Percentiles rank a stretch among this genome's conserved stretches.
Evolutionary conservation across 2,329 filamentous ascomycete genomes (phyloP).

Genomic region (Epichloe scottii): DNA sequence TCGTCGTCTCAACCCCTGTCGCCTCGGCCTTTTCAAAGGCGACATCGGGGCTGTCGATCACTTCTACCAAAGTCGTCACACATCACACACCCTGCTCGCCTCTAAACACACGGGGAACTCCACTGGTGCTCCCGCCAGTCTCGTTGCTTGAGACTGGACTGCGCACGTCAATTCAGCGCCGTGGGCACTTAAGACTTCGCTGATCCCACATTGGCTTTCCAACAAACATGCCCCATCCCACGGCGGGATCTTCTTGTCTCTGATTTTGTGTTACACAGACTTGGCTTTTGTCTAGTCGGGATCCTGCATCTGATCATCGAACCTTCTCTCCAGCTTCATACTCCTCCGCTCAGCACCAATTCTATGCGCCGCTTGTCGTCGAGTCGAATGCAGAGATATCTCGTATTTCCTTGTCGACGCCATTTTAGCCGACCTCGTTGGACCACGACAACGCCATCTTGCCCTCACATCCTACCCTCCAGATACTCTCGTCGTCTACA

Average conservation of each 20-base stretch:
- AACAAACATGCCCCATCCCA: slow-evolving; percentile 20
- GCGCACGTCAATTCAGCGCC: slow-evolving; percentile 25
- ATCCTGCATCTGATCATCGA: slow-evolving; percentile 41
- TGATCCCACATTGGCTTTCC: slow-evolving; percentile 37
- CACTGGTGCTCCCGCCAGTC: slow-evolving; percentile 25
- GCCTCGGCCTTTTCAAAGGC: slow-evolving; percentile 34
- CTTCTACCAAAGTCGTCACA: slow-evolving; percentile 40
- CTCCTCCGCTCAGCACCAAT: not conserved
- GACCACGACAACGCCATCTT: not conserved
- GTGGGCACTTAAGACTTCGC: slow-evolving; percentile 45
- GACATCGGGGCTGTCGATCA: slow-evolving; percentile 43
- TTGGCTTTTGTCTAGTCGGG: slow-evolving; percentile 32
- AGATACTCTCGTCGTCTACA: not conserved
- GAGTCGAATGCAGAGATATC: not conserved
- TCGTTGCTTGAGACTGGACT: slow-evolving; percentile 26
- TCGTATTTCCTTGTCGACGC: not conserved
- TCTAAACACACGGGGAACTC: slow-evolving; percentile 21
- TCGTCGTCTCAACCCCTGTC: slow-evolving; percentile 32
- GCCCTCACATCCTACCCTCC: too few relatives aligned
- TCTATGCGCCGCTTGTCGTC: not conserved
- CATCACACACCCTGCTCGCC: slow-evolving; percentile 31
- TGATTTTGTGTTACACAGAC: slow-evolving; percentile 31
- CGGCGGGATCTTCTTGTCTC: slow-evolving; percentile 25
- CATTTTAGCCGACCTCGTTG: not conserved
- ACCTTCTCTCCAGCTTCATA: slow-evolving; percentile 10